phyloP scores from a whole-genome alignment of 2,329 filamentous ascomycete species.

The Alternaria dauci region DNA sequence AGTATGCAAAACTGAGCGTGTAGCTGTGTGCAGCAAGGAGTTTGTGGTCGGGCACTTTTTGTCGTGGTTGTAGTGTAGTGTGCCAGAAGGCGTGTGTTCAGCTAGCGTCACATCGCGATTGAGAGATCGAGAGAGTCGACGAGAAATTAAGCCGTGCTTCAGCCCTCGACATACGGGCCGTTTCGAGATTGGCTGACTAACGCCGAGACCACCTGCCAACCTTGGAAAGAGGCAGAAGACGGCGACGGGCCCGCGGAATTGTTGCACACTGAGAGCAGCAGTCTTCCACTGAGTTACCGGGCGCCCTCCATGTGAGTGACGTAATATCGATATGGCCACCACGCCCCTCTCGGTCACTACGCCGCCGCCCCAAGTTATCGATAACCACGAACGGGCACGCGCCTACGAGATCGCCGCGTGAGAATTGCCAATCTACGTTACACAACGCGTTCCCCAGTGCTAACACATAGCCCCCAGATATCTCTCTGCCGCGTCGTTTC shows the following conservation, averaged over 20 bases:
- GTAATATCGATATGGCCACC: background rate
- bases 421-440: background rate
- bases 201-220: background rate
- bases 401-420: conserved; percentile 18
- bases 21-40: background rate
- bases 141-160: background rate
- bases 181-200: conserved; percentile 1
- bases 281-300: background rate
- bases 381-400: conserved; percentile 15
- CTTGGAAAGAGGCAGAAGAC: background rate
- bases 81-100: background rate
- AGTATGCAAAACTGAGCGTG: conserved; percentile 24
- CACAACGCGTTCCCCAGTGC: background rate
- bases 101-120: background rate
- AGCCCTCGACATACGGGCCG: background rate
- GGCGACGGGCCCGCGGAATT: background rate
- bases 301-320: background rate
- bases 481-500: conserved; percentile 23
- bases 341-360: background rate
- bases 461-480: conserved; percentile 10
- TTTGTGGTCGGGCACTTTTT: background rate
- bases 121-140: background rate
- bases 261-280: background rate
- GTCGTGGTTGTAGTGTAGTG: background rate
- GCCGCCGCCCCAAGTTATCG: background rate